Conservation (phyloP, 805 yeast genomes). For the Lipomyces yamadae region DNA sequence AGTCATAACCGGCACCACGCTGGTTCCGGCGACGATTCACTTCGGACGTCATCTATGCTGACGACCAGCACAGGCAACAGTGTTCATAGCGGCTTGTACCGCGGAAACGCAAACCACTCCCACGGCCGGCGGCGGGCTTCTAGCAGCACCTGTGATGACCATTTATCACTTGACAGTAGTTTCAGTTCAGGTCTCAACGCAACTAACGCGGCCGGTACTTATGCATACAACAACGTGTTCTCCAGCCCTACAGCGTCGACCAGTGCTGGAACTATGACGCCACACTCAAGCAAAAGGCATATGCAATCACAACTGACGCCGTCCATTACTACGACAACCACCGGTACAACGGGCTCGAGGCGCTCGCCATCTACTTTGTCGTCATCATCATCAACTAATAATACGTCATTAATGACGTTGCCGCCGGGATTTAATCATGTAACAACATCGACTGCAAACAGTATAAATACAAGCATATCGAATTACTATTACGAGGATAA, state of each 20-base stretch:
- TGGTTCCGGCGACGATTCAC: background rate
- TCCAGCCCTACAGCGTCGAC: conserved; percentile 5
- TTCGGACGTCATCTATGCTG: background rate
- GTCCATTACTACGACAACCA: conserved; percentile 10
- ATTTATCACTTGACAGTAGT: background rate
- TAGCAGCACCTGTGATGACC: background rate
- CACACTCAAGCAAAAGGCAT: background rate
- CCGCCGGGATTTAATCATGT: conserved; percentile 17
- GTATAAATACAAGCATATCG: conserved; percentile 1
- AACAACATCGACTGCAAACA: background rate
- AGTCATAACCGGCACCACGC: background rate
- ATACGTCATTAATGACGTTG: conserved; percentile 30
- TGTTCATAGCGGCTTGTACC: background rate
- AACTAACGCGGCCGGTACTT: conserved; percentile 8
- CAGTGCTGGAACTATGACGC: background rate
- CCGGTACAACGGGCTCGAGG: conserved; percentile 25
- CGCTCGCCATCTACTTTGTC: conserved; percentile 26
- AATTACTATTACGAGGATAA: conserved; percentile 19
- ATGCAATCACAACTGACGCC: conserved; percentile 9
- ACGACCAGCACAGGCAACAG: conserved; percentile 6
- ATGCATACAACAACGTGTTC: conserved; percentile 24
- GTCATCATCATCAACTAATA: conserved; percentile 30
- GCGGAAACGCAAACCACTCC: conserved; percentile 6
- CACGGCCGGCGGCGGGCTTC: background rate
- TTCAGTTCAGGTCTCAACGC: background rate